A percentile compares a stretch with the other conserved stretches of the same genome.
These are phyloP conservation scores for Clohesyomyces aquaticus DNA, from an alignment of 495 filamentous ascomycete species.

Conservation along the genomic window DNA sequence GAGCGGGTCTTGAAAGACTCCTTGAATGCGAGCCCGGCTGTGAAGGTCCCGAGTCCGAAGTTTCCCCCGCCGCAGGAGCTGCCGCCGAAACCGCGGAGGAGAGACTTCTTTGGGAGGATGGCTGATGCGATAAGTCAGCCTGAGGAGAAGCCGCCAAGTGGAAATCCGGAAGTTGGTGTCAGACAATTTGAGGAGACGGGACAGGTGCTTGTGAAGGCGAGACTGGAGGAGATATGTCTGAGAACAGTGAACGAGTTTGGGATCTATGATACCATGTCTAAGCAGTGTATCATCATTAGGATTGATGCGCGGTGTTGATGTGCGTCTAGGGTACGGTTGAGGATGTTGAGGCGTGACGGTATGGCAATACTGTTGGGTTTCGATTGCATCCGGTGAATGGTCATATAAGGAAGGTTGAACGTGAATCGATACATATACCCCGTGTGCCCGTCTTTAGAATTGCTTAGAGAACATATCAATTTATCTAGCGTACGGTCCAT, in stretches of 20 bases:
- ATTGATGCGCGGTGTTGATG: slow-evolving; percentile 30
- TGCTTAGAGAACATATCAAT: not conserved
- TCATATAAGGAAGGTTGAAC: too few relatives aligned
- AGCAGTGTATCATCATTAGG: slow-evolving; percentile 32
- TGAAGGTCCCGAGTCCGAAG: slow-evolving; percentile 4
- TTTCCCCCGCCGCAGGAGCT: too few relatives aligned
- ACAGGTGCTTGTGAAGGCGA: slow-evolving; percentile 21
- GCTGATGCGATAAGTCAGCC: slow-evolving; percentile 4
- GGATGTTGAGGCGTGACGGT: not conserved
- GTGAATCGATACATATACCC: too few relatives aligned
- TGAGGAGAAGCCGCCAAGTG: not conserved
- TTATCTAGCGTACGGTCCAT: not conserved
- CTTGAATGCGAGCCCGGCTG: slow-evolving; percentile 12
- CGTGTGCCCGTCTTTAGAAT: not conserved
- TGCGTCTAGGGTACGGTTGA: not conserved
- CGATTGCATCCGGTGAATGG: too few relatives aligned
- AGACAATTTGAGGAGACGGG: not conserved
- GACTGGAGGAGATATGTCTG: slow-evolving; percentile 35
- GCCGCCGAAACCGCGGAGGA: slow-evolving; percentile 8
- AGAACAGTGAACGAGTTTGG: slow-evolving; percentile 39
- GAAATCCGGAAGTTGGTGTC: slow-evolving; percentile 6
- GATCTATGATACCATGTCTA: slow-evolving; percentile 39
- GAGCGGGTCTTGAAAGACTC: slow-evolving; percentile 24
- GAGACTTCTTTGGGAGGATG: slow-evolving; percentile 19
- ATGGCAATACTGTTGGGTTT: too few relatives aligned